Base-by-base conservation (phyloP, 805 yeast genomes). In the Wickerhamomyces chambardii region DNA sequence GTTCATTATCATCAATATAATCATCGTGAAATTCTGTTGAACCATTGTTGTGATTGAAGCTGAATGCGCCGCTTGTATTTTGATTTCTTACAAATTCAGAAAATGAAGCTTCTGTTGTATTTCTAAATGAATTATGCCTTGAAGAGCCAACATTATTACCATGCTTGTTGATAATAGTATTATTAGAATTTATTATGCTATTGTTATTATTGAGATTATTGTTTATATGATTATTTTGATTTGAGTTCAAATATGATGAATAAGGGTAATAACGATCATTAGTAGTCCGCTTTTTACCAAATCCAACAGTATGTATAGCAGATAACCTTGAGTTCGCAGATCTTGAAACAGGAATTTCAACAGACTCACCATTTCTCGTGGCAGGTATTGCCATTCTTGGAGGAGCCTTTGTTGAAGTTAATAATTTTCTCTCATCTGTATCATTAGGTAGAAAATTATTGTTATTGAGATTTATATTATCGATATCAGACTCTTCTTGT, bases 381-480 rank as follows among this genome's bases (percentile, higher is more conserved):
- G 92, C 83, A 1, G 94, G 89, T 34, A 84, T 84, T 0, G 94
- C 83, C 78, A 84, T 73, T 48, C 60, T 70, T n/a, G 81, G 82
- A 2, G 78, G 74, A 1, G 73, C 24, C 24, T 21, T 64, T 8
- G 75, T 74, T 0, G 73, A 67, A 7, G 64, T 40, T 1, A 59
- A 37, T 32, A 56, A 52, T 11, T 21, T 21, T 10, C 24, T 21
- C 7, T 21, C 24, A 10, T 29, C 29, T 21, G 17, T 24, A 11
- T 34, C 14, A 33, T 33, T 11, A 35, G 15, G 9, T 27, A 17
- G 28, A 30, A 4, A 27, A 30, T 14, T 15, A 33, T 27, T 7
- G 7, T 14, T 27, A n/a, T 15, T 27, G 14, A 12, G 6, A 27
- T 27, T n/a, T n/a, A 24, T 11, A 10, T 15, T 29, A 28, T 31